Percentiles rank a stretch among this genome's conserved stretches.
phyloP scores from a whole-genome alignment of 1,139 yeast species.

The Suhomyces wounanorum region DNA sequence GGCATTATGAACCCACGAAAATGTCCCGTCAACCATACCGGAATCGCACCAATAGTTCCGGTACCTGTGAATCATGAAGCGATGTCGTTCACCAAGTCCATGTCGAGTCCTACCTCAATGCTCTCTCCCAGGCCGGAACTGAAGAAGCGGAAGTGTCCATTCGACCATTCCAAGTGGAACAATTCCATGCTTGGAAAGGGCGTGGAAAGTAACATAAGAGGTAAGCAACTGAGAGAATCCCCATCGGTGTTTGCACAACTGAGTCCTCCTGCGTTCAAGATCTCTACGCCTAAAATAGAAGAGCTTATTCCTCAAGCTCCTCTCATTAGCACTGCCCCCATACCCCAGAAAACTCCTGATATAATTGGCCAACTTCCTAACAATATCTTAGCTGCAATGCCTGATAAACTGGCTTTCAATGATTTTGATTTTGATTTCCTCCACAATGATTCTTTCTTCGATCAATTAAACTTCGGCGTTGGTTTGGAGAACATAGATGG shows the following conservation, averaged over 20 bases:
- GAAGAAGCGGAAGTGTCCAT: slow-evolving; percentile 34
- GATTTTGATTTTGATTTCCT: slow-evolving; percentile 39
- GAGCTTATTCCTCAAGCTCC: slow-evolving; percentile 4
- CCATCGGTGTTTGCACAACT: slow-evolving; percentile 1
- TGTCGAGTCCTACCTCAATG: not conserved
- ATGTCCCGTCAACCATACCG: slow-evolving; percentile 6
- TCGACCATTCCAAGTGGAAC: slow-evolving; percentile 29
- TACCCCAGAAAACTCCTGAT: slow-evolving; percentile 4
- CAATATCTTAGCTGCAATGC: slow-evolving; percentile 8
- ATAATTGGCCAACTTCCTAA: not conserved
- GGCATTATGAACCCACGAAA: not conserved
- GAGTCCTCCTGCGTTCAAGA: slow-evolving; percentile 8
- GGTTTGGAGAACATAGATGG: slow-evolving; percentile 17
- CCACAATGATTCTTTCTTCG: slow-evolving; percentile 30
- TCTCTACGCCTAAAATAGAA: slow-evolving; percentile 8
- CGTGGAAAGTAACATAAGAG: slow-evolving; percentile 33
- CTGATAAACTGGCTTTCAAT: slow-evolving; percentile 18
- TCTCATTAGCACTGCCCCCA: slow-evolving; percentile 1
- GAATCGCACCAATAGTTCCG: not conserved
- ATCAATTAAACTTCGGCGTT: slow-evolving; percentile 18
- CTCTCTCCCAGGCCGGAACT: slow-evolving; percentile 1
- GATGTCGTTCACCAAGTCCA: slow-evolving; percentile 1
- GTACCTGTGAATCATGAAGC: slow-evolving; percentile 6
- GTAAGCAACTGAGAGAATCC: slow-evolving; percentile 10
- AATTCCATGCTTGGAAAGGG: slow-evolving; percentile 20